Evolutionary conservation across 2,329 filamentous ascomycete genomes (phyloP).

Genomic region (Fusarium siculi): DNA sequence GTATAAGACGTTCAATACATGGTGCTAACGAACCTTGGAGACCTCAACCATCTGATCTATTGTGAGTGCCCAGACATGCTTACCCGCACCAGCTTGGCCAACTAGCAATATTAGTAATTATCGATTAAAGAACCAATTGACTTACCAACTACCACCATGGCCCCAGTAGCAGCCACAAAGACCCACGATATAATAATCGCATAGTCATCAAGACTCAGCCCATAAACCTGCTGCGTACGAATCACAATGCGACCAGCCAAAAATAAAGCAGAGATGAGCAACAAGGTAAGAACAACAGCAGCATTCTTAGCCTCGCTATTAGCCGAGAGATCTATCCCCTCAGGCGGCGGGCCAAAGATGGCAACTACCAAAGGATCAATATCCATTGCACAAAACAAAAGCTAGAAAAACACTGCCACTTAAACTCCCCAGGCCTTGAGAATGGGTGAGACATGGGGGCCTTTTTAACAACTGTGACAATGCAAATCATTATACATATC

Average conservation of each 20-base stretch:
- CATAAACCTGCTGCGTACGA: conserved; percentile 4
- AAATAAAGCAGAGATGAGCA: conserved; percentile 6
- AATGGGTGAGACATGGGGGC: neutral
- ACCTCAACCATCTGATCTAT: neutral
- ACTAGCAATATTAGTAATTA: neutral
- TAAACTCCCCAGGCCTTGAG: neutral
- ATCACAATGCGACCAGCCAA: neutral
- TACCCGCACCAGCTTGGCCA: conserved; percentile 11
- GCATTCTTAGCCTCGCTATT: conserved; percentile 4
- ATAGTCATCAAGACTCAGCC: conserved; percentile 15
- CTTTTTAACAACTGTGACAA: neutral
- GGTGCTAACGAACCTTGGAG: neutral
- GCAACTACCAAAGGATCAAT: conserved; percentile 9
- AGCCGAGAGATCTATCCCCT: neutral
- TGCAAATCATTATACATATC: neutral
- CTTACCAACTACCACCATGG: conserved; percentile 14
- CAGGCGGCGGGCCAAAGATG: conserved; percentile 8
- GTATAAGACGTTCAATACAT: neutral
- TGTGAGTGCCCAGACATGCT: conserved; percentile 20
- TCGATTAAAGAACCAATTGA: fast-evolving
- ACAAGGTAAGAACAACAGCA: conserved; percentile 3
- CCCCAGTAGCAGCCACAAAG: conserved; percentile 5
- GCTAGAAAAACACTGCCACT: neutral
- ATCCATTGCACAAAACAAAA: neutral
- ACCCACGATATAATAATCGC: conserved; percentile 10